Percentiles rank a stretch among this genome's conserved stretches.
phyloP scores from a whole-genome alignment of 768 basidiomycete species.

The Paxillus rubicundulus region DNA sequence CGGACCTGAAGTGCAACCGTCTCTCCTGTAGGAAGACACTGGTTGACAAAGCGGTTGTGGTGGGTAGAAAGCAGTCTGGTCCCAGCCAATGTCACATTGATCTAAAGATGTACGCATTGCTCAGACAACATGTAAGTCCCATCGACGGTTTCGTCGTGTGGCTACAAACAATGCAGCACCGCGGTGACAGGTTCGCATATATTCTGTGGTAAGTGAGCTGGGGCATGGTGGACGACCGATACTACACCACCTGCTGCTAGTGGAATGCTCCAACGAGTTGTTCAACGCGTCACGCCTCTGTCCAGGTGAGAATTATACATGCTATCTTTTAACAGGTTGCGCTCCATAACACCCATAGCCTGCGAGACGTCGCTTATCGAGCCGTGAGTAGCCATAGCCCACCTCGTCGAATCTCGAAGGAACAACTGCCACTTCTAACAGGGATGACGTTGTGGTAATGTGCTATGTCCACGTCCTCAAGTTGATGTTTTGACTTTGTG shows the following conservation, averaged over 20 bases:
- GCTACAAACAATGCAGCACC: neutral
- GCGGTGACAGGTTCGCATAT: slow-evolving; percentile 70
- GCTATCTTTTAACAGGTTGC: neutral
- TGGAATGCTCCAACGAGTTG: slow-evolving; percentile 81
- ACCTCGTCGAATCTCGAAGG: neutral
- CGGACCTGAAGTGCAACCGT: slow-evolving; percentile 76
- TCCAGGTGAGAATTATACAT: slow-evolving; percentile 50
- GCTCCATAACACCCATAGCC: slow-evolving; percentile 41
- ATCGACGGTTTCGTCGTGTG: neutral
- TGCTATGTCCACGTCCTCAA: neutral
- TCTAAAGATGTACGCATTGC: slow-evolving; percentile 11
- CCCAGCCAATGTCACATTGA: neutral
- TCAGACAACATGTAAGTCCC: slow-evolving; percentile 55
- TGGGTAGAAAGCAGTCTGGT: slow-evolving; percentile 38
- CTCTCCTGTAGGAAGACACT: slow-evolving; percentile 67
- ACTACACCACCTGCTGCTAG: slow-evolving; percentile 33
- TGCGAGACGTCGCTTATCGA: slow-evolving; percentile 80
- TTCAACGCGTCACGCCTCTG: slow-evolving; percentile 77
- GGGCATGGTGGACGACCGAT: neutral
- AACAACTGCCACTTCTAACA: neutral
- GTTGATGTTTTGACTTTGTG: slow-evolving; percentile 1
- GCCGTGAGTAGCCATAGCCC: slow-evolving; percentile 48
- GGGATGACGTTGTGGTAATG: slow-evolving; percentile 60
- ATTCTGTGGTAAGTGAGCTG: slow-evolving; percentile 59
- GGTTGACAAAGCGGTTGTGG: slow-evolving; percentile 81